These are phyloP conservation scores for Diaporthe vexans DNA, from an alignment of 2,329 filamentous ascomycete species.

Conservation along the genomic window DNA sequence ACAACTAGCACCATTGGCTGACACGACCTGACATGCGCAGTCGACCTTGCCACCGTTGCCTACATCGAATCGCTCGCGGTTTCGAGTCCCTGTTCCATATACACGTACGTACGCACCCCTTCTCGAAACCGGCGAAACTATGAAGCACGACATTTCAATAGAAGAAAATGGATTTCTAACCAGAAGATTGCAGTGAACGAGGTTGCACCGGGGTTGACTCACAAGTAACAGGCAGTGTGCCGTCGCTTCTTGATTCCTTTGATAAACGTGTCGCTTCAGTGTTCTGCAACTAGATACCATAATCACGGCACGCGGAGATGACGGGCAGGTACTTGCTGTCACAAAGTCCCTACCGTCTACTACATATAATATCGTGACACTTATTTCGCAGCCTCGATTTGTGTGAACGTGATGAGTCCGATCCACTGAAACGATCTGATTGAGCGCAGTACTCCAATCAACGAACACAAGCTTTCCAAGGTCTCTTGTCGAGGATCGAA, in stretches of 20 bases:
- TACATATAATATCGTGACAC: not conserved
- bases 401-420: not conserved
- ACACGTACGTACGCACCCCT: not conserved
- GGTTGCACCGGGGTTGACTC: not conserved
- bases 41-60: not conserved
- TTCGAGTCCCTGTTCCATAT: constrained; percentile 3
- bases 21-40: not conserved
- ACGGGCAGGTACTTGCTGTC: not conserved
- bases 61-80: constrained; percentile 20
- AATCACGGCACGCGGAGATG: not conserved
- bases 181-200: not conserved
- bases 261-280: constrained; percentile 21
- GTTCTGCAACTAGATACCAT: not conserved
- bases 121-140: not conserved
- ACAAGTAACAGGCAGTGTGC: constrained; percentile 18
- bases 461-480: too few species aligned
- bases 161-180: not conserved
- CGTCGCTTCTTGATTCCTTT: not conserved
- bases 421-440: not conserved
- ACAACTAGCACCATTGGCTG: not conserved
- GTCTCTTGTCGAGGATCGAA: not conserved
- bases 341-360: not conserved
- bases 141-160: not conserved
- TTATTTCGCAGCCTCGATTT: not conserved
- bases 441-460: not conserved